phyloP scores from a whole-genome alignment of 768 basidiomycete species.

The Suillus subalutaceus region DNA sequence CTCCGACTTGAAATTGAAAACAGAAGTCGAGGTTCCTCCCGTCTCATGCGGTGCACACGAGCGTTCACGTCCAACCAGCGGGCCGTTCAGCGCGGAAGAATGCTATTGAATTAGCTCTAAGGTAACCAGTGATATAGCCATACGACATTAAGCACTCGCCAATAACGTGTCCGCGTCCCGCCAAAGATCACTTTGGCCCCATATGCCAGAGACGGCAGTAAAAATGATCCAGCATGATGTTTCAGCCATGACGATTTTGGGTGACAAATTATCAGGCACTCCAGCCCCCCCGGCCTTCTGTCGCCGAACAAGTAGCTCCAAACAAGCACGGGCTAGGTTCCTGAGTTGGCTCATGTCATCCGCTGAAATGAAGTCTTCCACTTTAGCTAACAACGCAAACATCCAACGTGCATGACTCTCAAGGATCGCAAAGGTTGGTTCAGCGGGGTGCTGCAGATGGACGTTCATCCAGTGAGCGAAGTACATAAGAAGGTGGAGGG shows the following conservation, averaged over 20 bases:
- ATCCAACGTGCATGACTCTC: slow-evolving; percentile 77
- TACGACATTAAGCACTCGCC: slow-evolving; percentile 14
- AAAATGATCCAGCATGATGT: slow-evolving; percentile 77
- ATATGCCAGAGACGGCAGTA: slow-evolving; percentile 61
- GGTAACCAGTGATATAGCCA: neutral
- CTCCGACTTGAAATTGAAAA: neutral
- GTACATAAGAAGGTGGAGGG: slow-evolving; percentile 81
- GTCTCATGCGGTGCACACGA: neutral
- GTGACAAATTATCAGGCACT: neutral
- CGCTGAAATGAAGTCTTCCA: slow-evolving; percentile 70
- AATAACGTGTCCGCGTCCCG: slow-evolving; percentile 67
- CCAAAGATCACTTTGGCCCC: slow-evolving; percentile 86
- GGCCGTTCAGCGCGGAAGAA: neutral
- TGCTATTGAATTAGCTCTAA: neutral
- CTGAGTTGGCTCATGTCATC: slow-evolving; percentile 81
- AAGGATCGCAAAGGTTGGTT: slow-evolving; percentile 44
- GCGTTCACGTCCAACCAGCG: too few relatives aligned
- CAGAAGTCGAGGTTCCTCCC: neutral
- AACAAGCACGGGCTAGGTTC: slow-evolving; percentile 71
- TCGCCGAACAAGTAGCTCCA: slow-evolving; percentile 43
- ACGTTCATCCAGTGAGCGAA: slow-evolving; percentile 80
- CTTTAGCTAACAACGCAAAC: slow-evolving; percentile 67
- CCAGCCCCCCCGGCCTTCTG: slow-evolving; percentile 15
- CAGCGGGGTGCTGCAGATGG: slow-evolving; percentile 49
- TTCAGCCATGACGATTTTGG: slow-evolving; percentile 39